Evolutionary conservation across 352 stramenopile species (phyloP), one percentile per base, ranked within the genome.

Genomic region (Aphanomyces stellatus): DNA sequence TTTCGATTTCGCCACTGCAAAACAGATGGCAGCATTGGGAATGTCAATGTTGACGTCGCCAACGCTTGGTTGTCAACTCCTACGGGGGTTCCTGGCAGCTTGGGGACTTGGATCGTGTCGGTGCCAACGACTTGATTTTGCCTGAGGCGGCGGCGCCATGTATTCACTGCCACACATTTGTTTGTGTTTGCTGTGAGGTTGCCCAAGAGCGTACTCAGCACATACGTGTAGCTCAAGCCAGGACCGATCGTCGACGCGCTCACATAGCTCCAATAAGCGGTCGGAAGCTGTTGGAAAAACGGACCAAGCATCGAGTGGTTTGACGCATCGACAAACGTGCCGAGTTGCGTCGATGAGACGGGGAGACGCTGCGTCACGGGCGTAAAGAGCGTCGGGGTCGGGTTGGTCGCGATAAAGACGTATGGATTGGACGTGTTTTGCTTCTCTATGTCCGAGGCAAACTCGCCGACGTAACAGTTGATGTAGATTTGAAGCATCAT

Each of bases 401-500:
- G 17, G 17, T 15, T 24, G 5, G 25, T 22, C 25, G 25, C 13
- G 2, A 57, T 24, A 34, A 57, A 57, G n/a, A 30, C 17, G 17
- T 24, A 57, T 1, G 49, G 0, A 24, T 22, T 34, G 19, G 49
- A 35, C 22, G 4, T 57, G 49, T 57, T 57, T 11, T 30, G 25
- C 49, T 57, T 57, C 10, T 15, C 30, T 11, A 19, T 24, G 0
- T 40, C 49, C 8, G 49, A 37, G 25, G 49, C 17, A 24, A 57
- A 57, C 57, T 59, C 49, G 27, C 60, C 60, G 5, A 67, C 1
- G 49, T 67, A 67, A 28, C 60, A 67, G 10, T 56, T 49, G 33
- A 67, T 67, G 49, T 67, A 67, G 13, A 67, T 27, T 59, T 67
- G 60, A 19, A 67, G 34, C 41, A 67, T 53, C 41, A 67, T 53